phyloP scores from a whole-genome alignment of 768 basidiomycete species.

The Filobasidium floriforme region DNA sequence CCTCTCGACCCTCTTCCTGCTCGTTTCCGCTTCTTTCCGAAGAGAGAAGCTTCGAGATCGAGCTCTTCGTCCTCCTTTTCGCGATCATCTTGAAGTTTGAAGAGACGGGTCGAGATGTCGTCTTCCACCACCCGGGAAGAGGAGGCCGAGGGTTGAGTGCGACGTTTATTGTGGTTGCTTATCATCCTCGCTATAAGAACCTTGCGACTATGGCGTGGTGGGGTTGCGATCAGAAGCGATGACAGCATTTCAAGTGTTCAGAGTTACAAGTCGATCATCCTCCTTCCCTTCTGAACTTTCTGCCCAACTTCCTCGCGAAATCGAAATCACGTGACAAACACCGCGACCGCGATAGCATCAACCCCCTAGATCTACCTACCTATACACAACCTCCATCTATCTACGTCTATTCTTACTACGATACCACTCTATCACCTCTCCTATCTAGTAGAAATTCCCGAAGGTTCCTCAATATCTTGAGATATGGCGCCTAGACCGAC shows the following conservation, averaged over 20 bases:
- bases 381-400: too few species aligned
- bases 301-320: too few species aligned
- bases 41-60: conserved; percentile 38
- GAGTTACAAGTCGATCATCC: too few species aligned
- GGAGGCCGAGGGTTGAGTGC: background rate
- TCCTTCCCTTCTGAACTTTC: background rate
- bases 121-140: background rate
- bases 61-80: conserved; percentile 43
- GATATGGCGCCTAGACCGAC: background rate
- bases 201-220: too few species aligned
- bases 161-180: conserved; percentile 1
- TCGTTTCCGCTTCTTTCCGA: conserved; percentile 31
- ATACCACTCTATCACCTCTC: background rate
- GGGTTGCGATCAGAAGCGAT: too few species aligned
- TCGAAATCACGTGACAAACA: too few species aligned
- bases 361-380: too few species aligned
- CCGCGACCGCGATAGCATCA: too few species aligned
- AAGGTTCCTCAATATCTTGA: background rate
- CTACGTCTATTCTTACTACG: background rate
- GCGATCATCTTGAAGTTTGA: background rate
- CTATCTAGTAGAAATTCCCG: too few species aligned
- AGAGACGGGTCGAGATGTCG: background rate
- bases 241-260: too few species aligned
- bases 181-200: background rate
- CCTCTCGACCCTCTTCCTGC: background rate